Percentiles rank a stretch among this genome's conserved stretches.
phyloP scores from a whole-genome alignment of 2,329 filamentous ascomycete species.

The Trichoderma sp. region DNA sequence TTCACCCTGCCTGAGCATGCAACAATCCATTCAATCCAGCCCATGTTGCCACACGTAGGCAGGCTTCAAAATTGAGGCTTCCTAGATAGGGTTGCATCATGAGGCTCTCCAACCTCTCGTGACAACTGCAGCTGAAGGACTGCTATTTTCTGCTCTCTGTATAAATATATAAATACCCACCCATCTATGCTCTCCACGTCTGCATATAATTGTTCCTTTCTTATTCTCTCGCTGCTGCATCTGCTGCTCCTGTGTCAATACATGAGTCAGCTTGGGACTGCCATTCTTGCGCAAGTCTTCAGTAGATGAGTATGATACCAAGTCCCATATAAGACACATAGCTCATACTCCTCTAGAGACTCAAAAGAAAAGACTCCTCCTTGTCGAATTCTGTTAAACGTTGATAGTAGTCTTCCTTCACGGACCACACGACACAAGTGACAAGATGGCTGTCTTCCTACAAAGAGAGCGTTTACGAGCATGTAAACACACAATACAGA shows the following conservation, averaged over 20 bases:
- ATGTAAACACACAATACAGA: neutral
- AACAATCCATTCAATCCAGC: neutral
- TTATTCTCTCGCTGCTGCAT: neutral
- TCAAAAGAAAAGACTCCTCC: too few species aligned
- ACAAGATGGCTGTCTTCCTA: neutral
- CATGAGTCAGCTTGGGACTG: neutral
- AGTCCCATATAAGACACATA: neutral
- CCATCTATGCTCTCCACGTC: neutral
- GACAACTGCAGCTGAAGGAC: neutral
- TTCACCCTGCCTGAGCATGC: neutral
- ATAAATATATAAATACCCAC: neutral
- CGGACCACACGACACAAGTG: neutral
- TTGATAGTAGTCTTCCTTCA: neutral
- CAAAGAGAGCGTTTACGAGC: neutral
- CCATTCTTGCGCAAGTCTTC: neutral
- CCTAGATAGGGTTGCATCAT: neutral
- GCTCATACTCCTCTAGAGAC: neutral
- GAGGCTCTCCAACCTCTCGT: neutral
- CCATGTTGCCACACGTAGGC: neutral
- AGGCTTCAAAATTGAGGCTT: neutral
- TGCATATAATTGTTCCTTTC: neutral
- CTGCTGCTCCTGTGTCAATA: neutral
- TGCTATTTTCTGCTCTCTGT: neutral
- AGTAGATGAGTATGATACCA: neutral
- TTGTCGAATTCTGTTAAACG: neutral